Percentiles rank a stretch among this genome's conserved stretches.
These are phyloP conservation scores for Pascua guehoae DNA, from an alignment of 1,284 basidiomycete genomes.

Conservation along the genomic window DNA sequence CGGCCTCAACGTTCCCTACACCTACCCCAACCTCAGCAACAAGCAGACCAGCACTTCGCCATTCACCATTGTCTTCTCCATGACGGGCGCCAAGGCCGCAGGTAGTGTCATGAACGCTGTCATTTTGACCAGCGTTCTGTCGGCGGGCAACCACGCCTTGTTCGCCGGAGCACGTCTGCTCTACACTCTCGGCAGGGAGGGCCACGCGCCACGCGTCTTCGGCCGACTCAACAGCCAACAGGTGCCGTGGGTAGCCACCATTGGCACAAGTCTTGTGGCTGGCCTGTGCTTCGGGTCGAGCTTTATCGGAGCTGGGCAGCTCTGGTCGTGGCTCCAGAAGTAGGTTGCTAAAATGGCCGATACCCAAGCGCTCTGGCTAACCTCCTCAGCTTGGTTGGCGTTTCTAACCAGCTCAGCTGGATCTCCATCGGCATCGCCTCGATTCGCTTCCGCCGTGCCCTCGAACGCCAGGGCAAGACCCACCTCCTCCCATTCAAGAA, in stretches of 20 bases:
- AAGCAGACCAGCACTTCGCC: conserved; percentile 68
- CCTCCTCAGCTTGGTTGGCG: conserved; percentile 20
- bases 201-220: conserved; percentile 57
- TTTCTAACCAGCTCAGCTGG: conserved; percentile 56
- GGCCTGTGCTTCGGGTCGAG: conserved; percentile 58
- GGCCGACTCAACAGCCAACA: conserved; percentile 63
- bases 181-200: conserved; percentile 53
- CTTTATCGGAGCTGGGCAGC: conserved; percentile 51
- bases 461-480: conserved; percentile 63
- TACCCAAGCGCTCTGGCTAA: conserved; percentile 10
- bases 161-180: conserved; percentile 57
- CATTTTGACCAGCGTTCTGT: conserved; percentile 54
- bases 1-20: conserved; percentile 71
- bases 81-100: conserved; percentile 68
- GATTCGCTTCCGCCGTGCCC: conserved; percentile 70
- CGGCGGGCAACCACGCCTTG: conserved; percentile 56
- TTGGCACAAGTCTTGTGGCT: conserved; percentile 35
- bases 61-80: conserved; percentile 67
- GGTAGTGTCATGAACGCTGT: conserved; percentile 67
- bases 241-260: conserved; percentile 64
- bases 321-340: conserved; percentile 18
- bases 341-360: background rate
- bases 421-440: conserved; percentile 77
- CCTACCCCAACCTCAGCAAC: conserved; percentile 58
- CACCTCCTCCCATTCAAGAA: conserved; percentile 60